Conservation (phyloP, 306 rosid species). For the Oemleria cerasiformis region DNA sequence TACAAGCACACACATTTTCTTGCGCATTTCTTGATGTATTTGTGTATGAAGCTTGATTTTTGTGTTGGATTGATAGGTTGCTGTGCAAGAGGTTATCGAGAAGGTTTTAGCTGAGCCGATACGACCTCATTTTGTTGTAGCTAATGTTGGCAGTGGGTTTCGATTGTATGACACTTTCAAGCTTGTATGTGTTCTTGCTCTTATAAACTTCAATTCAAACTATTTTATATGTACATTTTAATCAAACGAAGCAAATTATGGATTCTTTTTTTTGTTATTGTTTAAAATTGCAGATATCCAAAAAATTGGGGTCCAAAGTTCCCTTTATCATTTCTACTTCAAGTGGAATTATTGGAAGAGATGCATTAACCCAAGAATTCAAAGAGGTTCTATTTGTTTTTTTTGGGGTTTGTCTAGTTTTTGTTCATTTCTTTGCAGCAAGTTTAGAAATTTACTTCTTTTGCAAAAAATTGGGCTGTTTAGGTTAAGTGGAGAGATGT, state of each 20-base stretch:
- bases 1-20: neutral
- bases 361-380: slow-evolving; percentile 48
- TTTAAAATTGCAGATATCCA: slow-evolving; percentile 34
- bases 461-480: slow-evolving; percentile 14
- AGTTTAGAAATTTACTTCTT: neutral
- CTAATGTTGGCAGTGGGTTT: slow-evolving; percentile 52
- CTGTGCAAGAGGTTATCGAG: slow-evolving; percentile 53
- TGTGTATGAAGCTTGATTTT: neutral
- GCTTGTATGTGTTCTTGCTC: slow-evolving; percentile 41
- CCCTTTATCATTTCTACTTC: slow-evolving; percentile 51
- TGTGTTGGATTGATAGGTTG: slow-evolving; percentile 39
- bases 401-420: neutral
- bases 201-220: too few relatives aligned
- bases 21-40: neutral
- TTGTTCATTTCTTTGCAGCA: neutral
- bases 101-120: slow-evolving; percentile 70
- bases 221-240: neutral
- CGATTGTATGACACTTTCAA: slow-evolving; percentile 20
- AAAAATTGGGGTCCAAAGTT: slow-evolving; percentile 39
- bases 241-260: neutral
- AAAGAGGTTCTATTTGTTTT: slow-evolving; percentile 50
- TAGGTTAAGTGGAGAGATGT: slow-evolving; percentile 37
- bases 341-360: slow-evolving; percentile 65
- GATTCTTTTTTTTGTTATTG: neutral
- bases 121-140: slow-evolving; percentile 65